Base-by-base conservation (phyloP, 345 rosid species). In the Durio zibethinus region DNA sequence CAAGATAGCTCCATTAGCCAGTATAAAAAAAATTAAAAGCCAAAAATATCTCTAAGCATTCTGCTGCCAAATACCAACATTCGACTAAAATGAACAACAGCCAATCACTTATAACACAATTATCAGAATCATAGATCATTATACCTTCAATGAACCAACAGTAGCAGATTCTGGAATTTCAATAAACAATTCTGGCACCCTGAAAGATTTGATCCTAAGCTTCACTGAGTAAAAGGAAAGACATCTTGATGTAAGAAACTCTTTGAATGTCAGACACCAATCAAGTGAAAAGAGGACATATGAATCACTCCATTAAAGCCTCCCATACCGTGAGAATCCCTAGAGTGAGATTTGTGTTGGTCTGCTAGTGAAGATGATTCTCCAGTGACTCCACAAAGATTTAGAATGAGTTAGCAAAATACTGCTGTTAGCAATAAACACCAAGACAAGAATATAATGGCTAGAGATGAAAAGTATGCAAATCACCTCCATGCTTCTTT, bases 121-220 rank as follows among this genome's bases (percentile, higher is more conserved):
- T 1, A 82, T 60, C 67, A 43, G 23, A 64, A 63, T 27, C 35
- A 48, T 52, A 57, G n/a, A 75, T 23, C 63, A 52, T 25, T 65
- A 52, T 81, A 95, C 99, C 99, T 92, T 96, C 83, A 96, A 81
- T 10, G 94, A 92, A 72, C 95, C 99, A 77, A 93, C 81, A 57
- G 98, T 96, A 43, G 99, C 93, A 10, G 87, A 89, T 83, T 96
- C 97, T 38, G 99, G 94, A 79, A 93, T 75, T 83, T 93, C 97
- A 79, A 96, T 86, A 80, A 92, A 86, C 50, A 96, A 91, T 85
- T 96, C 98, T 7, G 99, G 99, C 79, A 96, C 97, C 74, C 83
- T 85, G 79, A 96, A 93, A 48, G 99, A 96, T 81, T 92, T 89
- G 85, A 96, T 96, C 87, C 94, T 89, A 77, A 96, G 90, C 83